phyloP scores from a whole-genome alignment of 192 early-diverging fungal species.

The Dissophora ornata region DNA sequence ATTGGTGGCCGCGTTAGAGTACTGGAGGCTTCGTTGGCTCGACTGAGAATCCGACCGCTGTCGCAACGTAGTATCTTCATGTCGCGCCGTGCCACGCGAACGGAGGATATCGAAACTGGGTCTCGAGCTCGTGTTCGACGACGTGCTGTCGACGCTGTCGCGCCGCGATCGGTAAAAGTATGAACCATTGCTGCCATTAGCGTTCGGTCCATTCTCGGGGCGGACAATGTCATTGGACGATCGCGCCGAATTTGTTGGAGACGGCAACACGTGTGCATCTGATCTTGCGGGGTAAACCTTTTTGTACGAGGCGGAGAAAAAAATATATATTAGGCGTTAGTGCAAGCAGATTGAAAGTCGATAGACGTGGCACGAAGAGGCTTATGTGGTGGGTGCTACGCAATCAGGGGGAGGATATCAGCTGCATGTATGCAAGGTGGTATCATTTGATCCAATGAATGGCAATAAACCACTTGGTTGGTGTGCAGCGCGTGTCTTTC shows the following conservation, averaged over 20 bases:
- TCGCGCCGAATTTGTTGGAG: slow-evolving; percentile 43
- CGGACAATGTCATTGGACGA: slow-evolving; percentile 42
- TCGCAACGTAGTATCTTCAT: slow-evolving; percentile 41
- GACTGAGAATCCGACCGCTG: slow-evolving; percentile 49
- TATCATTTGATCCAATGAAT: too few relatives aligned
- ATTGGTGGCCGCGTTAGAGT: slow-evolving; percentile 6
- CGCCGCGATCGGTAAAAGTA: slow-evolving; percentile 47
- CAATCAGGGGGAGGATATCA: too few relatives aligned
- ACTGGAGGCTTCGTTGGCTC: slow-evolving; percentile 37
- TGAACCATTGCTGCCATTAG: slow-evolving; percentile 11
- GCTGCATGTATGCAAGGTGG: too few relatives aligned
- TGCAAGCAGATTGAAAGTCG: too few relatives aligned
- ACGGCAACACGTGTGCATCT: slow-evolving; percentile 38
- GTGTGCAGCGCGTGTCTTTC: too few relatives aligned
- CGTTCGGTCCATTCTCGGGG: slow-evolving; percentile 6
- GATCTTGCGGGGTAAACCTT: slow-evolving; percentile 47
- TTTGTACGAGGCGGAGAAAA: slow-evolving; percentile 6
- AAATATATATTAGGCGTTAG: not conserved
- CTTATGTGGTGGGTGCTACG: too few relatives aligned
- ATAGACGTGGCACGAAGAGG: too few relatives aligned
- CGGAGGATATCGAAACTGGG: slow-evolving; percentile 52
- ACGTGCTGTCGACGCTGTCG: slow-evolving; percentile 47
- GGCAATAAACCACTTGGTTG: too few relatives aligned
- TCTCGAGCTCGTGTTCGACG: slow-evolving; percentile 34
- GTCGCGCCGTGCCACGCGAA: slow-evolving; percentile 17